A percentile compares a stretch with the other conserved stretches of the same genome.
Evolutionary conservation across 2,329 filamentous ascomycete genomes (phyloP).

Genomic region (Trichoderma endophyticum): DNA sequence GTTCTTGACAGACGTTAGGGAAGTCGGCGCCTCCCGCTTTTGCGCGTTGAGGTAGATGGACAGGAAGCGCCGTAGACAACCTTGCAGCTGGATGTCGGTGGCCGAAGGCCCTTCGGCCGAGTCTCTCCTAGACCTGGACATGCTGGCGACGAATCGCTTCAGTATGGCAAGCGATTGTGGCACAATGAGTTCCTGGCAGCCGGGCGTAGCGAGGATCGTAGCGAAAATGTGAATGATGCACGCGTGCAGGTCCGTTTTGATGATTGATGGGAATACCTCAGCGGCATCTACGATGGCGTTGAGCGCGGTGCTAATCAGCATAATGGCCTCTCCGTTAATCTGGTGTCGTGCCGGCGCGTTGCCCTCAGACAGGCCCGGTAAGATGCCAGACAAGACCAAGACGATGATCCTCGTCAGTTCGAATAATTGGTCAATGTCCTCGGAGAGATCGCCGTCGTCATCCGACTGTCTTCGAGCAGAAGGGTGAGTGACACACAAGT

Average conservation of each 20-base stretch:
- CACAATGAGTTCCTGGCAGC: conserved; percentile 81
- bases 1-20: conserved; percentile 88
- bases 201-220: conserved; percentile 80
- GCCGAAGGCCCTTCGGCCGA: conserved; percentile 42
- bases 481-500: conserved; percentile 85
- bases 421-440: conserved; percentile 97
- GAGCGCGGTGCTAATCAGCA: conserved; percentile 74
- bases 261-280: conserved; percentile 92
- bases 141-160: conserved; percentile 80
- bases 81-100: conserved; percentile 69
- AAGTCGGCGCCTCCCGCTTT: conserved; percentile 69
- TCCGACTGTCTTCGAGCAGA: conserved; percentile 61
- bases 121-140: conserved; percentile 50
- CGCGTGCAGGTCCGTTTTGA: conserved; percentile 92
- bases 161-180: conserved; percentile 88
- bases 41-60: conserved; percentile 74
- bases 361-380: conserved; percentile 75
- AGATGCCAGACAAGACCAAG: conserved; percentile 78
- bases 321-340: conserved; percentile 81
- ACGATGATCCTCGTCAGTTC: conserved; percentile 96
- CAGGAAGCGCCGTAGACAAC: conserved; percentile 78
- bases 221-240: conserved; percentile 97
- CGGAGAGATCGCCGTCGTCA: conserved; percentile 77
- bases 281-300: conserved; percentile 91
- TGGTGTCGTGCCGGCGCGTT: conserved; percentile 67